phyloP scores from a whole-genome alignment of 306 rosid genomes.

The Cucumis cinereus region DNA sequence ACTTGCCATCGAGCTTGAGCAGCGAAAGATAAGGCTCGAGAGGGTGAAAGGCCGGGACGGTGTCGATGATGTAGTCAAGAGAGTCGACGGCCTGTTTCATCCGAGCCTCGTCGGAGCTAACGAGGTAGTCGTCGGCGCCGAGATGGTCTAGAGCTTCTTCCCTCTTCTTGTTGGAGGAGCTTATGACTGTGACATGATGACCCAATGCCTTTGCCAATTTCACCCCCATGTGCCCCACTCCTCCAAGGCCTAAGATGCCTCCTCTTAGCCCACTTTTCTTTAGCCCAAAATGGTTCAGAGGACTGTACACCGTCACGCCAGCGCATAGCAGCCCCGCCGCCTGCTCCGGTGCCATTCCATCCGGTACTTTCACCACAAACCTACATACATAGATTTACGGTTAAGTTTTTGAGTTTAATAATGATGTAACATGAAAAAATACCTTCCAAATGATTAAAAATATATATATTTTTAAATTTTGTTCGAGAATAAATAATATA shows the following conservation, averaged over 20 bases:
- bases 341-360: slow-evolving; percentile 31
- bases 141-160: slow-evolving; percentile 24
- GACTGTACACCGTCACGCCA: slow-evolving; percentile 45
- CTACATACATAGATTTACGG: not conserved
- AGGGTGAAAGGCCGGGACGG: slow-evolving; percentile 27
- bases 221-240: slow-evolving; percentile 35
- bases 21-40: slow-evolving; percentile 21
- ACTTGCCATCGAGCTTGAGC: slow-evolving; percentile 25
- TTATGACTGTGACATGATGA: slow-evolving; percentile 40
- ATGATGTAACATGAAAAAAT: too few species aligned
- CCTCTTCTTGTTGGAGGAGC: slow-evolving; percentile 38
- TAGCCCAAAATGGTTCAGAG: slow-evolving; percentile 22
- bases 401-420: too few species aligned
- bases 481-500: too few species aligned
- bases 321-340: slow-evolving; percentile 35
- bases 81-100: slow-evolving; percentile 23
- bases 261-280: slow-evolving; percentile 18
- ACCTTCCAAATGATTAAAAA: too few species aligned
- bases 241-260: slow-evolving; percentile 36
- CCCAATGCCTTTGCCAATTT: slow-evolving; percentile 38
- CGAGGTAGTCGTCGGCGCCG: slow-evolving; percentile 28
- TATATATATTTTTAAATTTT: too few species aligned
- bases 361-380: slow-evolving; percentile 25
- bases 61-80: slow-evolving; percentile 34
- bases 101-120: slow-evolving; percentile 17